Evolutionary conservation across 2,329 filamentous ascomycete species (phyloP), one percentile per base, ranked within the genome.

Genomic region (Coniochaeta pulveracea): DNA sequence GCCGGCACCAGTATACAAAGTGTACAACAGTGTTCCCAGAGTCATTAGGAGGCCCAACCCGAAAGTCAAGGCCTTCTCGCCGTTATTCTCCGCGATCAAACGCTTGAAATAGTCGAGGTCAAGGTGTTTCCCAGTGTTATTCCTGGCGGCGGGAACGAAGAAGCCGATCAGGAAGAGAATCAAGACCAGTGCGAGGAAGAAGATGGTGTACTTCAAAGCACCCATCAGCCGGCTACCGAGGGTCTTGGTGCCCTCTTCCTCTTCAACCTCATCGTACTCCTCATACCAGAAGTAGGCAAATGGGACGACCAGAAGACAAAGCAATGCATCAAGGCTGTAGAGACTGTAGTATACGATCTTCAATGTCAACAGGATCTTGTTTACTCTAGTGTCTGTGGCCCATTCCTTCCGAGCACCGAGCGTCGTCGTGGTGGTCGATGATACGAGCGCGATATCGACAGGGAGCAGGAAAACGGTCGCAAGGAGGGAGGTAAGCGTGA

Each of bases 271-370:
- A 48, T 95, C 89, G 44, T 93, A 93, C 56, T 96, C 91, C 55
- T 98, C 91, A 50, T 93, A 91, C 76, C 82, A 95, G 55, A 98
- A 98, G 63, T 98, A 98, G 30, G 88, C 81, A 52, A 98, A 98
- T 0, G 91, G 91, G 14, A 96, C 81, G 27, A 94, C 72, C 12
- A 96, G 55, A 28, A 98, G 66, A 50, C 91, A 98, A 9, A 98
- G 72, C 5, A 95, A 54, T 1, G 86, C 84, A 55, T 98, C 91
- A 44, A 95, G 64, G 46, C 84, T 91, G 62, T 96, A 98, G 1
- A 98, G 69, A 1, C 77, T 69, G 57, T 96, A 96, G 61, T 98
- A 98, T 37, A 94, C 81, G 37, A 93, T 71, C 54, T 84, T 84
- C 42, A 98, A 68, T 0, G 84, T 85, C 41, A 76, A 68, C 11